phyloP scores from a whole-genome alignment of 2,329 filamentous ascomycete genomes.

The Claviceps sorghi region DNA sequence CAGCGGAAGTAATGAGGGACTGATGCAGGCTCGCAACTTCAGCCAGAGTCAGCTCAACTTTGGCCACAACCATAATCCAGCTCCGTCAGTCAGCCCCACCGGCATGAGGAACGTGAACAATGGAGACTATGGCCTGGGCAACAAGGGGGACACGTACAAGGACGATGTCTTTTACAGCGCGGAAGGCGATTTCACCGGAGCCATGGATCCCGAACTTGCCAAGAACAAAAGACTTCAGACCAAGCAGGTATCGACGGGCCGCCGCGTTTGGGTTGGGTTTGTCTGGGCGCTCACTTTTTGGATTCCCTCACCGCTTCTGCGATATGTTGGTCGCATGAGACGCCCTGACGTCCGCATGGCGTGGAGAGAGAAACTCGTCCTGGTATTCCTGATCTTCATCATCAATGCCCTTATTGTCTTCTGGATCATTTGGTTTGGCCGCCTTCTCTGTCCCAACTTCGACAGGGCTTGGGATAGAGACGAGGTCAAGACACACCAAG shows the following conservation, averaged over 20 bases:
- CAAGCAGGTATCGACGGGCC: conserved; percentile 43
- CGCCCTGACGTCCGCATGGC: conserved; percentile 92
- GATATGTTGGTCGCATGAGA: conserved; percentile 85
- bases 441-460: conserved; percentile 74
- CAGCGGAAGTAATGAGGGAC: conserved; percentile 57
- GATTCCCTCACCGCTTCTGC: conserved; percentile 76
- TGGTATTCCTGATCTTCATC: conserved; percentile 66
- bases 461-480: conserved; percentile 72
- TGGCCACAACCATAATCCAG: conserved; percentile 23
- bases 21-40: conserved; percentile 45
- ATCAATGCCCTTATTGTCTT: conserved; percentile 75
- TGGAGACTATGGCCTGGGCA: conserved; percentile 81
- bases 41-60: conserved; percentile 41
- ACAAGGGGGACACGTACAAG: conserved; percentile 67
- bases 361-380: conserved; percentile 86
- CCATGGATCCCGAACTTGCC: conserved; percentile 63
- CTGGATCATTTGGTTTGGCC: conserved; percentile 80
- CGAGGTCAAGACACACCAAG: conserved; percentile 57
- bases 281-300: conserved; percentile 86
- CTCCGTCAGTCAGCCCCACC: conserved; percentile 47
- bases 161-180: conserved; percentile 61
- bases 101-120: conserved; percentile 40
- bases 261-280: conserved; percentile 65
- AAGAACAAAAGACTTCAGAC: conserved; percentile 64
- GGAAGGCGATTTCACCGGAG: conserved; percentile 52